Evolutionary conservation across 495 filamentous ascomycete species (phyloP), one percentile per base, ranked within the genome.

Genomic region (Xylaria castorea): DNA sequence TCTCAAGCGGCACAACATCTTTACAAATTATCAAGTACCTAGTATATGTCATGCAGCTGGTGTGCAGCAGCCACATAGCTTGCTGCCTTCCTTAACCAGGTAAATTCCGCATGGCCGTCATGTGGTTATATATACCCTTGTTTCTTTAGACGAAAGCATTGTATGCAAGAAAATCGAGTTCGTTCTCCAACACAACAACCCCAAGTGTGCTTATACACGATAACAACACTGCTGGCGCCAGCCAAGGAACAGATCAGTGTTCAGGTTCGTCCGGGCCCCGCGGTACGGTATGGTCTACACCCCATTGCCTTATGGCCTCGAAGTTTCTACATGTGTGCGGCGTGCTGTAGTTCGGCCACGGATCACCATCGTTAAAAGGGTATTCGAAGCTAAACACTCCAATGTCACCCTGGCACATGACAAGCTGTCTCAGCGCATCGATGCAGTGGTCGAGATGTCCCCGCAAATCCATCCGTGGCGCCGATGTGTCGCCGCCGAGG

Each of bases 311-410:
- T 68, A 87, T 82, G 58, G 72, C 73, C 65, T 87, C 85, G 70
- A 85, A 87, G 57, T 87, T 86, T 22, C 85, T 75, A 77, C 85
- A 87, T 30, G 81, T 83, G 72, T 85, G 86, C 66, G 81, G 81
- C 25, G 83, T 83, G 74, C 81, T 80, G 65, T 85, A 85, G 77
- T 87, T 80, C 5, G 85, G 85, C 84, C 83, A 86, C 64, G 83
- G 80, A 51, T 82, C 78, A 36, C 80, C 81, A 67, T 82, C 80
- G 34, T 79, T 76, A 71, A 81, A 80, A 0, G 75, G 79, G 62
- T 74, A 75, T 48, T 84, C 76, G 77, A 87, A 87, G n/a, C 85
- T 87, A 71, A 87, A 86, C 14, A 88, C 81, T 36, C 83, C 81
- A 46, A 87, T 72, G 71, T 87, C 86, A 55, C 83, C 80, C 68